Evolutionary conservation across 2,329 filamentous ascomycete genomes (phyloP).

Genomic region (Fusarium pseudonygamai): DNA sequence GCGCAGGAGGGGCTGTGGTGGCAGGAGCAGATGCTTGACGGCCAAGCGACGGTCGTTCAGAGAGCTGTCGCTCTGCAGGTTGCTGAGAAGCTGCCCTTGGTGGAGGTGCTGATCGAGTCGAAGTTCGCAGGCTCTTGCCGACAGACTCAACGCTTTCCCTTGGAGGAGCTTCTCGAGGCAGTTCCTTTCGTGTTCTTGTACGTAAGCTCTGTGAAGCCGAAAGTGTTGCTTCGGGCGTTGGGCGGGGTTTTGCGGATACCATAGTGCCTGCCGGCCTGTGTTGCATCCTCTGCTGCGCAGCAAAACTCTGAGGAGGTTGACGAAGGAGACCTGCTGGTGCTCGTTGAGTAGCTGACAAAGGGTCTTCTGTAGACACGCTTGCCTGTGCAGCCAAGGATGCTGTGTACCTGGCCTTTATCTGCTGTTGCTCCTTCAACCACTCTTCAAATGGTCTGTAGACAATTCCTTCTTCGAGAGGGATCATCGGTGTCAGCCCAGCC

Average conservation of each 20-base stretch:
- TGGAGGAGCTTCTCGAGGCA: conserved; percentile 34
- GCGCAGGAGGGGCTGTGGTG: conserved; percentile 36
- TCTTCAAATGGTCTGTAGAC: conserved; percentile 73
- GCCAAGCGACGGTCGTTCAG: conserved; percentile 37
- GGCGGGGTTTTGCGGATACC: conserved; percentile 40
- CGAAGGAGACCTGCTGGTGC: conserved; percentile 57
- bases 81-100: conserved; percentile 42
- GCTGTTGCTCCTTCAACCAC: conserved; percentile 64
- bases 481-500: conserved; percentile 69
- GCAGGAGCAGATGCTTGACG: conserved; percentile 40
- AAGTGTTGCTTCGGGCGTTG: conserved; percentile 36
- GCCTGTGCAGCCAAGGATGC: conserved; percentile 45
- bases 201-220: conserved; percentile 46
- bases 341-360: conserved; percentile 46
- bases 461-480: conserved; percentile 68
- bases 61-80: conserved; percentile 39
- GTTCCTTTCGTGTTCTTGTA: conserved; percentile 42
- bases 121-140: conserved; percentile 43
- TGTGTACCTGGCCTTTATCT: conserved; percentile 47
- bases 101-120: conserved; percentile 43
- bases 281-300: conserved; percentile 71
- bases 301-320: conserved; percentile 71
- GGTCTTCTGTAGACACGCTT: conserved; percentile 47
- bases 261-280: conserved; percentile 52
- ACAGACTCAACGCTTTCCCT: conserved; percentile 38